phyloP scores from a whole-genome alignment of 148 eudicot species.

The Talinum fruticosum region DNA sequence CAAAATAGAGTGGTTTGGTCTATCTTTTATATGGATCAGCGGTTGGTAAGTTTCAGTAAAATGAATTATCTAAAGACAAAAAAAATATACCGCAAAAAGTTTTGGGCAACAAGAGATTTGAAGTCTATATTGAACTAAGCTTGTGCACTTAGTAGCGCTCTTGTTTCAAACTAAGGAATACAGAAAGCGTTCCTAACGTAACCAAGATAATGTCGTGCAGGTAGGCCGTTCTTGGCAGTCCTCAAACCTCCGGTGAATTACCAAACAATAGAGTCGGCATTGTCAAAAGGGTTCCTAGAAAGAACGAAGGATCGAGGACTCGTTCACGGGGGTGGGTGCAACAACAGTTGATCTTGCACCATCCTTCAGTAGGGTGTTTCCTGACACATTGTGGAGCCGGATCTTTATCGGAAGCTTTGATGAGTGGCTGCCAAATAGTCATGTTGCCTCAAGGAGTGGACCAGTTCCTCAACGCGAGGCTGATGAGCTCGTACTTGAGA shows the following conservation, averaged over 20 bases:
- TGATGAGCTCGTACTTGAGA: conserved; percentile 23
- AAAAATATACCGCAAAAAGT: no score
- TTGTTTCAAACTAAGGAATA: no score
- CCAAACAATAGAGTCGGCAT: conserved; percentile 28
- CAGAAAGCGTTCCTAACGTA: no score
- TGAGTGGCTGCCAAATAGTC: conserved; percentile 41
- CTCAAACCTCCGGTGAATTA: conserved; percentile 9
- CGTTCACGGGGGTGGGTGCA: conserved; percentile 45
- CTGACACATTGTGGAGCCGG: conserved; percentile 21
- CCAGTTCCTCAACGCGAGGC: conserved; percentile 32
- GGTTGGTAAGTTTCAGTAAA: no score
- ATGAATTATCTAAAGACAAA: no score
- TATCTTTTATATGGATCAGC: neutral
- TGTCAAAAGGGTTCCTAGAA: conserved; percentile 38
- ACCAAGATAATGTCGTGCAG: neutral
- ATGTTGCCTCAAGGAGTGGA: conserved; percentile 34
- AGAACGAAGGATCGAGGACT: conserved; percentile 33
- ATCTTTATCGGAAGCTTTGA: conserved; percentile 1
- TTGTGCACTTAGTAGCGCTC: no score
- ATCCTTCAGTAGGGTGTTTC: conserved; percentile 15
- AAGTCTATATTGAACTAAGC: no score
- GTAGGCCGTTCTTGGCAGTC: conserved; percentile 14
- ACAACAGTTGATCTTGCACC: conserved; percentile 29
- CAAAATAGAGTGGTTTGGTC: neutral
- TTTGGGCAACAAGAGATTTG: no score